Evolutionary conservation across 2,329 filamentous ascomycete genomes (phyloP).

Genomic region (Xylaria sp.): DNA sequence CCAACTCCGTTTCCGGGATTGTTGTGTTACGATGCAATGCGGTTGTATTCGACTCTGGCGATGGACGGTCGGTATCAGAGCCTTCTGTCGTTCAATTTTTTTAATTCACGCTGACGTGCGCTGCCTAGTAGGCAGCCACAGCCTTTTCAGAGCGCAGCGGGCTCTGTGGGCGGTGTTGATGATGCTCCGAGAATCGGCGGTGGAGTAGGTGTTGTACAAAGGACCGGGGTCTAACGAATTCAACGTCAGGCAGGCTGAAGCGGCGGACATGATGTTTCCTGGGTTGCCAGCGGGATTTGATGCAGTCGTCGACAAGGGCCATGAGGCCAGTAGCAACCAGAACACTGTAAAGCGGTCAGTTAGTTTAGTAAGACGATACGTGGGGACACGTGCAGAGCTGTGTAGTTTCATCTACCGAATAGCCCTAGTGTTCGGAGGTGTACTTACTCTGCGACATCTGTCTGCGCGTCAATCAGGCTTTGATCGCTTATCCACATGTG

Average conservation of each 20-base stretch:
- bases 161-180: constrained; percentile 37
- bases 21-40: constrained; percentile 1
- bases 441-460: constrained; percentile 85
- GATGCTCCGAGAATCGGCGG: constrained; percentile 48
- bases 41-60: constrained; percentile 4
- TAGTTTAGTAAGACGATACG: background rate
- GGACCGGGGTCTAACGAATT: constrained; percentile 39
- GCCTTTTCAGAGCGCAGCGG: constrained; percentile 46
- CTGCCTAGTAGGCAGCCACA: constrained; percentile 45
- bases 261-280: constrained; percentile 49
- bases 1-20: constrained; percentile 9
- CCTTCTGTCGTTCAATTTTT: constrained; percentile 26
- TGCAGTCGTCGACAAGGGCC: constrained; percentile 87
- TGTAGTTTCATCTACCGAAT: background rate
- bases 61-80: constrained; percentile 11
- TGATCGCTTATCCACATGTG: constrained; percentile 88
- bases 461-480: constrained; percentile 68
- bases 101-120: constrained; percentile 1
- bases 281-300: constrained; percentile 74
- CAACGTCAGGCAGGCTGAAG: constrained; percentile 45
- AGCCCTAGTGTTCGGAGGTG: background rate
- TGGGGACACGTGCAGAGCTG: background rate
- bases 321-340: constrained; percentile 90
- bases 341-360: constrained; percentile 61
- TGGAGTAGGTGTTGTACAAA: constrained; percentile 50